Percentiles rank a stretch among this genome's conserved stretches.
phyloP scores from a whole-genome alignment of 257 asterid genomes.

The Solanum bulbocastanum region DNA sequence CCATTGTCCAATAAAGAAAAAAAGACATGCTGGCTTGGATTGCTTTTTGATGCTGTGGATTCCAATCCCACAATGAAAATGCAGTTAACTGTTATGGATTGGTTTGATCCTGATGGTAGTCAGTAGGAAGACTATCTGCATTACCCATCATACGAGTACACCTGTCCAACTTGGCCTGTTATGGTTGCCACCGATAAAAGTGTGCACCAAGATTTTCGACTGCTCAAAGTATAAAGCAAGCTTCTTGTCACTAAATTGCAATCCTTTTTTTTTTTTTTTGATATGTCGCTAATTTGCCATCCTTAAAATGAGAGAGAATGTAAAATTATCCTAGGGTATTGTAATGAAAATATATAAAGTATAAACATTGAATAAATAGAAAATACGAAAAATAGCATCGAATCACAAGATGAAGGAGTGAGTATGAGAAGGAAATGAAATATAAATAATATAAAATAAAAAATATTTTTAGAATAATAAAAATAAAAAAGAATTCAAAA shows the following conservation, averaged over 20 bases:
- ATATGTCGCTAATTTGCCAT: neutral
- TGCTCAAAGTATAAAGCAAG: neutral
- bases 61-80: neutral
- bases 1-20: neutral
- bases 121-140: neutral
- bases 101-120: neutral
- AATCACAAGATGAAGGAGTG: no score
- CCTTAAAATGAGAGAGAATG: neutral
- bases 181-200: neutral
- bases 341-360: neutral
- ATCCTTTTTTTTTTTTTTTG: neutral
- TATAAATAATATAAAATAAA: no score
- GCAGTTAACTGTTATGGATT: neutral
- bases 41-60: neutral
- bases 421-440: no score
- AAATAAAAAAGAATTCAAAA: no score
- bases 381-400: no score
- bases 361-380: no score
- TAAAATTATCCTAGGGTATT: neutral
- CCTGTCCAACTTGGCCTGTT: neutral
- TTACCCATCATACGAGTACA: neutral
- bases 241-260: neutral
- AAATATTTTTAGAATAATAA: no score
- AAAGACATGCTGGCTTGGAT: neutral
- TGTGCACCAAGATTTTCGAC: neutral